Base-by-base conservation (phyloP, 495 filamentous ascomycete genomes). In the Coniosporium apollinis region DNA sequence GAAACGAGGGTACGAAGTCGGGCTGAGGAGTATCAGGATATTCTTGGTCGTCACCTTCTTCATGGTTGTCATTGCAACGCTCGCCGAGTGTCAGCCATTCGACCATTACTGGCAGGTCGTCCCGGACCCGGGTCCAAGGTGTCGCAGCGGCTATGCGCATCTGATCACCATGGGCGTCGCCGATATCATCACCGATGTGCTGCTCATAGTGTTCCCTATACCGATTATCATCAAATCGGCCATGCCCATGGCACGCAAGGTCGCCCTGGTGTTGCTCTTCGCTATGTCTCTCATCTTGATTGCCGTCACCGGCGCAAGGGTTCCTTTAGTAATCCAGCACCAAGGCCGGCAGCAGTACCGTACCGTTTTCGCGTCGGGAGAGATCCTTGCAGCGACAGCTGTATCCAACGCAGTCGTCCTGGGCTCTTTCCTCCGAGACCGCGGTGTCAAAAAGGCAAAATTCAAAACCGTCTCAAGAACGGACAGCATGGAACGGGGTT, bases 21-120 rank as follows among this genome's bases (percentile, higher is more conserved):
- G 70, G 16, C 58, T 96, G 5, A 58, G 67, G 36, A 62, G 68
- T 37, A 76, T 94, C 39, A 70, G 81, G 33, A 70, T 72, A 54
- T 81, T 77, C 42, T 72, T 97, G 0, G 55, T 66, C 22, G 58
- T 67, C 7, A 93, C 89, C 14, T 82, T 94, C 32, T 37, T 83
- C 29, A 80, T 71, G 8, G 75, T 87, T 8, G 56, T 94, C 20
- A 73, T 94, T 42, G 72, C 79, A 11, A 82, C 83, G 11, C 60
- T 97, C 19, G 64, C 67, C 26, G 87, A 94, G 60, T 97, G 89
- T 52, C 75, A 73, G 21, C 86, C 89, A 13, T 81, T 92, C 45
- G 31, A 53, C 36, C 72, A 84, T 51, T 87, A 92, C 60, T 94
- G 83, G 84, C 85, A 93, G 54, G 82, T 94, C 5, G 56, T 73